Conservation (phyloP, 306 rosid species). For the Casuarina cunninghamiana region DNA sequence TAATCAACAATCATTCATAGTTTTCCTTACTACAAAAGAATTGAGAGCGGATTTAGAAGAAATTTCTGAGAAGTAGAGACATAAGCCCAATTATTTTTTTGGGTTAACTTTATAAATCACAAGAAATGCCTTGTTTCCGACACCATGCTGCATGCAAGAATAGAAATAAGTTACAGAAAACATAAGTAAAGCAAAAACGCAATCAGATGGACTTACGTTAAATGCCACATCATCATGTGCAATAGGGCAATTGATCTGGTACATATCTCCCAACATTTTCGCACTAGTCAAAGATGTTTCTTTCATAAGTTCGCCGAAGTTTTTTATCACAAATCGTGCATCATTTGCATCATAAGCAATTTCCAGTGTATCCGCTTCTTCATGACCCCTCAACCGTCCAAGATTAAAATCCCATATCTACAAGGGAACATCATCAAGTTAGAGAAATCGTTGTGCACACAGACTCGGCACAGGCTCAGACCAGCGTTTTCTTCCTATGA, state of each 20-base stretch:
- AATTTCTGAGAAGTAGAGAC: neutral
- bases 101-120: neutral
- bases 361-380: slow-evolving; percentile 42
- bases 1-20: neutral
- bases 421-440: slow-evolving; percentile 19
- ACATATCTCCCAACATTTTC: slow-evolving; percentile 42
- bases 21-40: neutral
- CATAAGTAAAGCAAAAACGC: neutral
- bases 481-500: neutral
- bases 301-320: slow-evolving; percentile 45
- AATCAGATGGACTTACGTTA: slow-evolving; percentile 40
- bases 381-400: slow-evolving; percentile 45
- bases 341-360: slow-evolving; percentile 38
- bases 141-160: neutral
- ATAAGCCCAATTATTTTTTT: neutral
- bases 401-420: slow-evolving; percentile 73
- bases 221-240: slow-evolving; percentile 36
- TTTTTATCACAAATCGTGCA: slow-evolving; percentile 44
- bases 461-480: neutral
- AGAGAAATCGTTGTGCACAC: neutral
- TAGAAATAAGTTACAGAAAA: neutral
- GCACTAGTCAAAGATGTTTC: slow-evolving; percentile 37
- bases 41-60: neutral
- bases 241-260: slow-evolving; percentile 36
- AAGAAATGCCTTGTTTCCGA: neutral